Percentiles rank a stretch among this genome's conserved stretches.
phyloP scores from a whole-genome alignment of 2,329 filamentous ascomycete genomes.

The Drechslerella stenobrocha region DNA sequence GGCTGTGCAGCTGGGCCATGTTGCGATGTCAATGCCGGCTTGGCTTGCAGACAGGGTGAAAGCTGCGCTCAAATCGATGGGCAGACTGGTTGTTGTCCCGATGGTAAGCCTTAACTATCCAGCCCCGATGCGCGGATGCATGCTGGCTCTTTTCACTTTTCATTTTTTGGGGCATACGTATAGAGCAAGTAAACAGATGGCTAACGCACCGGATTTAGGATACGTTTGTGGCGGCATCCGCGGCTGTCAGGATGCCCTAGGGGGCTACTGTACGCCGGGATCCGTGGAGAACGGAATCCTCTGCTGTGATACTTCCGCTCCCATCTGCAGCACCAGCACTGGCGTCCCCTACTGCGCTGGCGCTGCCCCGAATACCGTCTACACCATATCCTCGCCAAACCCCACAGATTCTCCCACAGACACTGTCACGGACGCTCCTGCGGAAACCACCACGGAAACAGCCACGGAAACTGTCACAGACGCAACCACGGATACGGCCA shows the following conservation, averaged over 20 bases:
- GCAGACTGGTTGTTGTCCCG: conserved; percentile 36
- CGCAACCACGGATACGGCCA: conserved; percentile 9
- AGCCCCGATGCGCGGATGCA: too few relatives aligned
- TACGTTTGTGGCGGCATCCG: conserved; percentile 32
- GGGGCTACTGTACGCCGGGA: conserved; percentile 28
- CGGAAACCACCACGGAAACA: too few relatives aligned
- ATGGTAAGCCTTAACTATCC: conserved; percentile 22
- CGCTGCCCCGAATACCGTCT: conserved; percentile 28
- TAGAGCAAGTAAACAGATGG: too few relatives aligned
- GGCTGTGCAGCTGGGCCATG: conserved; percentile 36
- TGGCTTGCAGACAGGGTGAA: conserved; percentile 40
- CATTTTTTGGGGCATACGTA: background rate
- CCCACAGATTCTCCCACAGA: conserved; percentile 13
- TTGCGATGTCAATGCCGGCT: conserved; percentile 22
- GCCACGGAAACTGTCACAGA: background rate
- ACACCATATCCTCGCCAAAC: conserved; percentile 21
- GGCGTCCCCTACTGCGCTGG: conserved; percentile 41
- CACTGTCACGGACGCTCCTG: conserved; percentile 12
- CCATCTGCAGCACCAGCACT: conserved; percentile 39
- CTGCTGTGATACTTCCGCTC: conserved; percentile 35
- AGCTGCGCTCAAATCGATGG: conserved; percentile 31
- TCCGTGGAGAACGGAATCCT: conserved; percentile 30
- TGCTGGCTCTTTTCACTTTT: background rate
- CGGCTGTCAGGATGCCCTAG: conserved; percentile 23
- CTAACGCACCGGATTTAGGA: conserved; percentile 21